A percentile compares a stretch with the other conserved stretches of the same genome.
Evolutionary conservation across 2,329 filamentous ascomycete species (phyloP).

Genomic region (Daldinia sp.): DNA sequence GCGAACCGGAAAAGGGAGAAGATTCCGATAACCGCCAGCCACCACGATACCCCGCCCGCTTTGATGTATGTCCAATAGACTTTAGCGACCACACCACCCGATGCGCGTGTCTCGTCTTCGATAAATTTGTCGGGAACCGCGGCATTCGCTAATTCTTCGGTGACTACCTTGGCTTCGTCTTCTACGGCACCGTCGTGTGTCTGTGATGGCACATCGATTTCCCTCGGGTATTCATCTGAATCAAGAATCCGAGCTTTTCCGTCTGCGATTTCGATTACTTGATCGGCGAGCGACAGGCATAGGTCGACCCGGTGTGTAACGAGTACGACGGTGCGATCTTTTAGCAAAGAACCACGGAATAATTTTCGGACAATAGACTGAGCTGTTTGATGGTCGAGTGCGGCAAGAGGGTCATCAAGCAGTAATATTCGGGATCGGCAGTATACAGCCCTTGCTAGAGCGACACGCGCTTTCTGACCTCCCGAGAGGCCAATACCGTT

Average conservation of each 20-base stretch:
- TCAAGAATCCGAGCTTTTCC: conserved; percentile 63
- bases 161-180: conserved; percentile 41
- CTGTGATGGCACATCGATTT: conserved; percentile 47
- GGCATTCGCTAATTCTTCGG: conserved; percentile 54
- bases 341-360: conserved; percentile 66
- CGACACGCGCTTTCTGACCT: conserved; percentile 69
- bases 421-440: conserved; percentile 64
- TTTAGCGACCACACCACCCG: conserved; percentile 76
- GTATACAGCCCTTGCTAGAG: conserved; percentile 69
- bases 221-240: conserved; percentile 54
- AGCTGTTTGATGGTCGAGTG: conserved; percentile 69
- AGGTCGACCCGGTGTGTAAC: conserved; percentile 84
- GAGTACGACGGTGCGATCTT: conserved; percentile 75
- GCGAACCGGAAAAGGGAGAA: conserved; percentile 70
- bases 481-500: conserved; percentile 70
- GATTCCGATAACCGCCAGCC: conserved; percentile 70
- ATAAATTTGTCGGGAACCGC: conserved; percentile 78
- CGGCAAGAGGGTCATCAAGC: conserved; percentile 70
- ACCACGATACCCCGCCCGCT: conserved; percentile 78
- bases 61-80: conserved; percentile 89
- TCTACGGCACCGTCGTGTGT: conserved; percentile 44
- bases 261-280: conserved; percentile 74
- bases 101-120: conserved; percentile 76
- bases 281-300: conserved; percentile 74
- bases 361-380: conserved; percentile 68